phyloP scores from a whole-genome alignment of 352 stramenopile species.

The Pythium guiyangense region DNA sequence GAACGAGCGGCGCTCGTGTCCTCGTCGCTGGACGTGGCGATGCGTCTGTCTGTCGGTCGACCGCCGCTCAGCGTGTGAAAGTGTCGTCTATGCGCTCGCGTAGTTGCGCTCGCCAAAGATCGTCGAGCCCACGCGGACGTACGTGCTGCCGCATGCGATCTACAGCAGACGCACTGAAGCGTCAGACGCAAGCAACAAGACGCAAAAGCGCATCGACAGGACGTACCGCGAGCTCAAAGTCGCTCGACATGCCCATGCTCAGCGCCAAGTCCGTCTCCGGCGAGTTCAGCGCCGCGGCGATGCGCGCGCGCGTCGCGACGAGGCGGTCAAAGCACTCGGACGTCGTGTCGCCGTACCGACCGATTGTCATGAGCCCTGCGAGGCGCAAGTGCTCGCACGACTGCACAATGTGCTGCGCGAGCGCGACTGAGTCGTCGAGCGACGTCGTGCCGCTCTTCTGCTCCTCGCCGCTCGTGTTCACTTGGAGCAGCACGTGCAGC shows the following conservation, averaged over 20 bases:
- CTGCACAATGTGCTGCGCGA: slow-evolving; percentile 85
- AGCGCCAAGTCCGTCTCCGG: slow-evolving; percentile 86
- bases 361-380: slow-evolving; percentile 98
- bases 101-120: slow-evolving; percentile 98
- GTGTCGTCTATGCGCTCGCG: slow-evolving; percentile 17
- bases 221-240: slow-evolving; percentile 93
- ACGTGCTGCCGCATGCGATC: slow-evolving; percentile 94
- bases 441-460: slow-evolving; percentile 94
- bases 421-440: slow-evolving; percentile 64
- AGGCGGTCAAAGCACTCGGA: slow-evolving; percentile 91
- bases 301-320: slow-evolving; percentile 52
- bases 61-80: neutral
- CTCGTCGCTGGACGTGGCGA: neutral
- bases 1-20: too few species aligned
- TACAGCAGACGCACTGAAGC: slow-evolving; percentile 15
- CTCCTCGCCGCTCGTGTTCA: slow-evolving; percentile 98
- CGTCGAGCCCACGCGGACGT: slow-evolving; percentile 95
- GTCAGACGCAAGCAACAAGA: too few species aligned
- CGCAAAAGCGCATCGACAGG: neutral
- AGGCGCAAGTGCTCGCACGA: slow-evolving; percentile 92
- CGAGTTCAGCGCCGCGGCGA: slow-evolving; percentile 64
- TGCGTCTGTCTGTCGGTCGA: neutral
- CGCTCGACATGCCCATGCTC: slow-evolving; percentile 99
- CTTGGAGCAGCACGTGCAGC: slow-evolving; percentile 95
- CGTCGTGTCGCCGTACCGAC: slow-evolving; percentile 90